phyloP scores from a whole-genome alignment of 441 rosid species.

The Adansonia madagascariensis region DNA sequence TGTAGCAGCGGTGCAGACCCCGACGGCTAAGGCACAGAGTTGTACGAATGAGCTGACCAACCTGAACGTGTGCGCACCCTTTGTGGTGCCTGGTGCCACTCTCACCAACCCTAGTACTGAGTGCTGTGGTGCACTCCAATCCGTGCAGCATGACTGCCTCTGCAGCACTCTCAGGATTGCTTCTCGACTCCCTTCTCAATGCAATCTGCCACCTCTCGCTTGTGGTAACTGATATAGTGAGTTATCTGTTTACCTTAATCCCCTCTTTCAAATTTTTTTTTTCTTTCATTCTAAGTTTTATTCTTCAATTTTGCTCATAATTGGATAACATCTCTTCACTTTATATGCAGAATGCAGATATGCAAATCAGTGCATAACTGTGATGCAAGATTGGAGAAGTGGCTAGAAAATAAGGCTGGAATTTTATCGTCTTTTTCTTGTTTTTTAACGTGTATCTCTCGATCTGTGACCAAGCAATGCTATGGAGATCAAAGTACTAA shows the following conservation, averaged over 20 bases:
- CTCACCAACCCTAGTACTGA: constrained; percentile 34
- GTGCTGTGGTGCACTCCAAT: constrained; percentile 51
- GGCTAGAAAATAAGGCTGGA: not conserved
- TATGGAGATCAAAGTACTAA: not conserved
- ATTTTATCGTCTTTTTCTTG: not conserved
- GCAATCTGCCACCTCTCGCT: constrained; percentile 49
- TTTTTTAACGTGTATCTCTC: not conserved
- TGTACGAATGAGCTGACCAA: constrained; percentile 48
- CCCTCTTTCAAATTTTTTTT: not conserved
- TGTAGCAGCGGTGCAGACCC: constrained; percentile 26
- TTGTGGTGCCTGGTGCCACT: constrained; percentile 49
- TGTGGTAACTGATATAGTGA: constrained; percentile 34
- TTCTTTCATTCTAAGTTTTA: not conserved
- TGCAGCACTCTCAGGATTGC: constrained; percentile 64
- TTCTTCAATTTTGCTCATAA: not conserved
- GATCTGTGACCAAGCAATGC: constrained; percentile 4
- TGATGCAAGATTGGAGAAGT: constrained; percentile 11
- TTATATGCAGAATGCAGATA: not conserved
- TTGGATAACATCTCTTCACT: not conserved
- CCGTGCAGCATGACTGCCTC: constrained; percentile 51
- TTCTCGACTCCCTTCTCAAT: constrained; percentile 52
- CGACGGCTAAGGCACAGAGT: constrained; percentile 32
- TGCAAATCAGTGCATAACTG: not conserved
- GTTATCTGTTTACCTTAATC: not conserved
- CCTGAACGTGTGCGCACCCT: constrained; percentile 57